A percentile compares a stretch with the other conserved stretches of the same genome.
These are phyloP conservation scores for Linderniella brevidens DNA, from an alignment of 257 asterid genomes.

Conservation along the genomic window DNA sequence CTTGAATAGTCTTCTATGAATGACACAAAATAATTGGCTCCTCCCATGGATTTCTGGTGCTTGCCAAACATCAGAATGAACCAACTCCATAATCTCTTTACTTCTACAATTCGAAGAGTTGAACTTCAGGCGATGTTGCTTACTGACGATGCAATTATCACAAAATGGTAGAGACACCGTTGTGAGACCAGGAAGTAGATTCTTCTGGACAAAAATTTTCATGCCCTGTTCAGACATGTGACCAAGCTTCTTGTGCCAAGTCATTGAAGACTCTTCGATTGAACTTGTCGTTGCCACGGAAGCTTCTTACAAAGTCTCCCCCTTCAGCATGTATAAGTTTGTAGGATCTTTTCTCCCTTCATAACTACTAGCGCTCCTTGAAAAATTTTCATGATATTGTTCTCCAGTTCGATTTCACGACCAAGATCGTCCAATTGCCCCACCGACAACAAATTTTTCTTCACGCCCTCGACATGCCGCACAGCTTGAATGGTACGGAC, in stretches of 20 bases:
- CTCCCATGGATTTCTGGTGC: neutral
- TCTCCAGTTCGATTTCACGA: neutral
- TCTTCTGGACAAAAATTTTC: neutral
- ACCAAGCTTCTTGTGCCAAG: constrained; percentile 5
- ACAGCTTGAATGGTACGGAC: neutral
- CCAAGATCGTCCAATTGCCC: constrained; percentile 2
- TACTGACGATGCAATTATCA: constrained; percentile 4
- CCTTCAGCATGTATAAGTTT: constrained; percentile 4
- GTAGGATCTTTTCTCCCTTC: constrained; percentile 2
- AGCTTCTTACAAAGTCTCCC: neutral
- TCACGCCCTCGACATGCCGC: neutral
- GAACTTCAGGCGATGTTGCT: constrained; percentile 2
- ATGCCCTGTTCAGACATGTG: constrained; percentile 4
- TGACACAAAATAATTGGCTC: constrained; percentile 4
- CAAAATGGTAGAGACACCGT: constrained; percentile 6
- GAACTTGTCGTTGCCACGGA: neutral
- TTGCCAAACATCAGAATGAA: constrained; percentile 7
- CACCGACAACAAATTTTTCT: constrained; percentile 2
- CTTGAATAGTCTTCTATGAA: constrained; percentile 7
- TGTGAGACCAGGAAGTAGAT: constrained; percentile 8
- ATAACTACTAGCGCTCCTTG: neutral
- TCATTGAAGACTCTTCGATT: neutral
- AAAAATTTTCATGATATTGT: neutral
- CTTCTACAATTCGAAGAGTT: constrained; percentile 1
- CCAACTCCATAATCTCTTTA: neutral